Base-by-base conservation (phyloP, 2,329 filamentous ascomycete genomes). In the Ilyonectria robusta region DNA sequence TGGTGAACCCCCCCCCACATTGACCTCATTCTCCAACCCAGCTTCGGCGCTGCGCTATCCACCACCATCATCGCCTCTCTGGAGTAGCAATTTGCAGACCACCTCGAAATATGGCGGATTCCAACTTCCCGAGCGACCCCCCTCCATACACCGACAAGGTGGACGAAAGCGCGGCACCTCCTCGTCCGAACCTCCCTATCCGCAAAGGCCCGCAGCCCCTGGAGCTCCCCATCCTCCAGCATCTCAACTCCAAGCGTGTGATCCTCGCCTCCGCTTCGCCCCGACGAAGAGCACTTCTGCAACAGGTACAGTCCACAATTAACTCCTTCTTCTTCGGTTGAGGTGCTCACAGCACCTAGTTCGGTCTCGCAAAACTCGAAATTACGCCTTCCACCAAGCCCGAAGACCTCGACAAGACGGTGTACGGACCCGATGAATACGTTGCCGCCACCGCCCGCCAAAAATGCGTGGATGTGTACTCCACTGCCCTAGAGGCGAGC, bases 181-280 rank as follows among this genome's bases (percentile, higher is more conserved):
- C 72, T 42, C 77, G 74, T 13, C 76, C 71, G 44, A 65, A 57
- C 65, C 76, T 66, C 55, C 81, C 83, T n/a, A 72, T 81, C 57
- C 82, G 81, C 59, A 84, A 84, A 61, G 85, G 85, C 15, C 89
- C 90, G 8, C 85, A 88, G 48, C 93, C 93, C 1, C 88, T 98
- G 68, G 88, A 94, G 68, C 87, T 98, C 19, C 95, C 95, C 17
- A 91, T 94, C 62, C 84, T 99, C 66, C 89, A 88, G 75, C 86
- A 91, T 76, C 88, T 99, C 70, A 91, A 92, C 76, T 88, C 88
- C 61, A 94, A 93, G 80, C 88, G 95, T 70, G 90, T 97, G 6
- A 93, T 99, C 72, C 91, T 99, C 31, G 96, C 96, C 59, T 98
- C 95, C 2, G 90, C 93, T 21, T 98, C 95, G 1, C 96, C 96